Evolutionary conservation across 805 yeast genomes (phyloP).

Genomic region (Saturnispora galanensis): DNA sequence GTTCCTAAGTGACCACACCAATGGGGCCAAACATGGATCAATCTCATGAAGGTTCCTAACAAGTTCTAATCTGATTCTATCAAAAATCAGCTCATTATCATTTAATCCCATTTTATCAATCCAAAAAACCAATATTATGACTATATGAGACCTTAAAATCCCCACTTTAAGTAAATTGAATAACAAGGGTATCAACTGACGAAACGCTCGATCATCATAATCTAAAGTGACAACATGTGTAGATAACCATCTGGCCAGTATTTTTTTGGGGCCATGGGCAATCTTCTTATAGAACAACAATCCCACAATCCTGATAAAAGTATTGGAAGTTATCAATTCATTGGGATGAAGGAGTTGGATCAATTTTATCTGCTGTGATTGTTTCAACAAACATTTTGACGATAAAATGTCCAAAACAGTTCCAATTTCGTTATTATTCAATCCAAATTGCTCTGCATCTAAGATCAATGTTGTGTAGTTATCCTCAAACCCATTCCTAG

Average conservation of each 20-base stretch:
- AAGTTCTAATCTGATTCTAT: not conserved
- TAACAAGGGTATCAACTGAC: not conserved
- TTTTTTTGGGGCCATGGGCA: not conserved
- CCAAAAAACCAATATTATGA: not conserved
- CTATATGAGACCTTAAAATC: not conserved
- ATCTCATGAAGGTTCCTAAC: not conserved
- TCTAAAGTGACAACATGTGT: not conserved
- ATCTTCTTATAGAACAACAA: not conserved
- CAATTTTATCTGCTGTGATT: not conserved
- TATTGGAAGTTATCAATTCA: not conserved
- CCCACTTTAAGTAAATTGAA: slow-evolving; percentile 6
- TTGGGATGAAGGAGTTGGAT: not conserved
- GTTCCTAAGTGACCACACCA: slow-evolving; percentile 1
- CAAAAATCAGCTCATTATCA: not conserved
- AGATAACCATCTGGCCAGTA: slow-evolving; percentile 1
- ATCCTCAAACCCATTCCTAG: not conserved
- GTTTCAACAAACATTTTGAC: not conserved
- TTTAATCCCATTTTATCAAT: not conserved
- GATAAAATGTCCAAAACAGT: not conserved
- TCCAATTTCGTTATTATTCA: not conserved
- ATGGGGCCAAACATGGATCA: slow-evolving; percentile 1
- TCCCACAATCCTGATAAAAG: not conserved
- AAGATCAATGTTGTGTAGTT: not conserved
- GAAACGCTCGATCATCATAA: not conserved
- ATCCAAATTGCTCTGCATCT: not conserved